phyloP scores from a whole-genome alignment of 305 asterid species.

The Fraxinus floribunda region DNA sequence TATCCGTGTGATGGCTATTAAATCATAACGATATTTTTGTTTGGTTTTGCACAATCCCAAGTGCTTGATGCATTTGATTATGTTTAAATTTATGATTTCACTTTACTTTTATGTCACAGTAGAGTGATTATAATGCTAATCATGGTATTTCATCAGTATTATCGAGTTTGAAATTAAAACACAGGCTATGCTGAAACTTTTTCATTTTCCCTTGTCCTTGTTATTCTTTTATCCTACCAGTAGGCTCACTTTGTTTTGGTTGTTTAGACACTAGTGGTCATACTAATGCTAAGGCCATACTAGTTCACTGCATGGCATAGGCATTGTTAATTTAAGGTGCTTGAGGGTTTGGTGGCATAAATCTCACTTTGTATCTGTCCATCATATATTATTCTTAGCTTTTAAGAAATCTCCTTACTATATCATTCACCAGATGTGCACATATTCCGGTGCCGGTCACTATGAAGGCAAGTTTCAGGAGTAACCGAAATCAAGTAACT shows the following conservation, averaged over 20 bases:
- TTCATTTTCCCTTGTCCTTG: background rate
- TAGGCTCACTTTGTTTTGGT: background rate
- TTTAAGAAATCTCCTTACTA: background rate
- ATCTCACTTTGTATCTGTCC: background rate
- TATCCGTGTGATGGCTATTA: background rate
- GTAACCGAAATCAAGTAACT: background rate
- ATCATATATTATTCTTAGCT: background rate
- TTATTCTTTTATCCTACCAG: background rate
- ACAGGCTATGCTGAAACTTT: background rate
- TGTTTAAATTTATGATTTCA: background rate
- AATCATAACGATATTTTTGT: background rate
- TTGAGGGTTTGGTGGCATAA: background rate
- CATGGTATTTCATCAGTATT: background rate
- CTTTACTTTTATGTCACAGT: background rate
- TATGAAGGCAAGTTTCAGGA: slow-evolving; percentile 3
- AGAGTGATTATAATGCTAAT: background rate
- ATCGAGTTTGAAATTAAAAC: background rate
- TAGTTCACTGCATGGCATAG: background rate
- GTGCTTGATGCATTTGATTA: background rate
- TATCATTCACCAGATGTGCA: background rate
- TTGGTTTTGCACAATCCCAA: background rate
- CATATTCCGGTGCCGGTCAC: background rate
- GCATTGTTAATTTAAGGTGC: background rate
- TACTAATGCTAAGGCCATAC: background rate
- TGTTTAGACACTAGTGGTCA: background rate